Evolutionary conservation across 306 rosid genomes (phyloP).

Genomic region (Quercus berberidifolia): DNA sequence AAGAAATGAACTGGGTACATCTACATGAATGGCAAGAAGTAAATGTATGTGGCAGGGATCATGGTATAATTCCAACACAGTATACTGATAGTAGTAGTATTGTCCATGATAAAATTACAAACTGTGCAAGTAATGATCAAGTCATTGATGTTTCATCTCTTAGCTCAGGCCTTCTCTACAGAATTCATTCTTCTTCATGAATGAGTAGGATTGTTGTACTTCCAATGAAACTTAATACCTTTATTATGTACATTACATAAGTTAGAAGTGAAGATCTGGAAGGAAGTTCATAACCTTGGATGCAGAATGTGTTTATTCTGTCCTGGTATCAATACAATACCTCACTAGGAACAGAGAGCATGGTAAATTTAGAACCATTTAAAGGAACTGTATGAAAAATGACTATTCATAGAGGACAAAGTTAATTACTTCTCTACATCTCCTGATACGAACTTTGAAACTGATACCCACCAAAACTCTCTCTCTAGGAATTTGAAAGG

Average conservation of each 20-base stretch:
- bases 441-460: not conserved
- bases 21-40: not conserved
- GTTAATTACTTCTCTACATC: not conserved
- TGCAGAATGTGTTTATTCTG: not conserved
- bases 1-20: not conserved
- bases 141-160: not conserved
- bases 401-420: too few species aligned
- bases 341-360: not conserved
- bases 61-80: not conserved
- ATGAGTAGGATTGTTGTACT: not conserved
- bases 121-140: not conserved
- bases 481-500: not conserved
- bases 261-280: not conserved
- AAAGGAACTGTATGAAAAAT: not conserved
- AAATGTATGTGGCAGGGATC: not conserved
- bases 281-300: not conserved
- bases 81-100: not conserved
- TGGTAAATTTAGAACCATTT: not conserved
- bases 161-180: not conserved
- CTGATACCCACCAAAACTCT: not conserved
- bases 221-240: not conserved
- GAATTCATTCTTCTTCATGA: not conserved
- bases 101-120: not conserved
- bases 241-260: not conserved
- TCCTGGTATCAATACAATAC: not conserved